Evolutionary conservation across 2,329 filamentous ascomycete species (phyloP).

Genomic region (Penicillium sp.): DNA sequence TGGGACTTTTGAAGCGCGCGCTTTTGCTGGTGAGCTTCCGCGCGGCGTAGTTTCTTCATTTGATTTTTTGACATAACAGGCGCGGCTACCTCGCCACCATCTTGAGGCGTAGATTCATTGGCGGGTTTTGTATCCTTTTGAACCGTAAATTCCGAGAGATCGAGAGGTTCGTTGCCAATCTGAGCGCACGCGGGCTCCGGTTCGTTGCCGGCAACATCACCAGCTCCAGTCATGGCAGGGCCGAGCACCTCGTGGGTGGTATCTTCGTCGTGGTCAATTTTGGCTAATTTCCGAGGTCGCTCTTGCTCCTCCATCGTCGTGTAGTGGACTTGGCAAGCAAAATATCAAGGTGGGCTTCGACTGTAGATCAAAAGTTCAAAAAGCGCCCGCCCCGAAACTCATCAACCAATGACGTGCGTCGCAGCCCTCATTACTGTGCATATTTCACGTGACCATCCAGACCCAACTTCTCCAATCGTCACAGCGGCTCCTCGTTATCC

Average conservation of each 20-base stretch:
- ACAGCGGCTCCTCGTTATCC: constrained; percentile 21
- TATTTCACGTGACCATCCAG: constrained; percentile 29
- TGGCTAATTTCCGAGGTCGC: constrained; percentile 56
- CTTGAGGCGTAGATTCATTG: not conserved
- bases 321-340: not conserved
- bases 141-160: constrained; percentile 3
- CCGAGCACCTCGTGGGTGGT: constrained; percentile 23
- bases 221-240: constrained; percentile 34
- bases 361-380: constrained; percentile 21
- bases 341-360: constrained; percentile 11
- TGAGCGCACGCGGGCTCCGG: constrained; percentile 8
- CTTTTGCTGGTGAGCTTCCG: constrained; percentile 73
- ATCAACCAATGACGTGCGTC: constrained; percentile 30
- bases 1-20: constrained; percentile 60
- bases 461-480: constrained; percentile 32
- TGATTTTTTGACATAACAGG: constrained; percentile 75
- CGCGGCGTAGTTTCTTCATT: constrained; percentile 72
- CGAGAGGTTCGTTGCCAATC: constrained; percentile 13
- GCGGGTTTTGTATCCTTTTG: not conserved
- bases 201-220: constrained; percentile 17
- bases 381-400: constrained; percentile 12
- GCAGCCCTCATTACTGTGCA: constrained; percentile 35
- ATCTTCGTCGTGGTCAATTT: constrained; percentile 45
- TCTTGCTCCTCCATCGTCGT: constrained; percentile 55
- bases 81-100: constrained; percentile 11